phyloP scores from a whole-genome alignment of 1,139 yeast genomes.

The Yamadazyma diddensiae region DNA sequence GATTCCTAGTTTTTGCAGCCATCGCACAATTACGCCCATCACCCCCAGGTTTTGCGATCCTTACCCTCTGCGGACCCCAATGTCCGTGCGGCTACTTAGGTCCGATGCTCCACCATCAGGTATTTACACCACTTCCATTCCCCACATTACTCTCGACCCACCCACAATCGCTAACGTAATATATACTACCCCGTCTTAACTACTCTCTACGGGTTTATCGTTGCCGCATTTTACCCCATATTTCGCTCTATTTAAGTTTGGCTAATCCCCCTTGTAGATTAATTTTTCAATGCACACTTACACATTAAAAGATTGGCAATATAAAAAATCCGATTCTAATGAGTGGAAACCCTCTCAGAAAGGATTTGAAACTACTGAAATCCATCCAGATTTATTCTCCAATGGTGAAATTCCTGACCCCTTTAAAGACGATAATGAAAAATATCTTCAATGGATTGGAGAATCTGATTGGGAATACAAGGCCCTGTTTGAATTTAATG shows the following conservation, averaged over 20 bases:
- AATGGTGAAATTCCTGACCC: slow-evolving; percentile 42
- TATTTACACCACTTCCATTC: too few relatives aligned
- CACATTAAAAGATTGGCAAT: slow-evolving; percentile 12
- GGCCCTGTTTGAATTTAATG: slow-evolving; percentile 14
- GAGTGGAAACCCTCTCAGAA: slow-evolving; percentile 11
- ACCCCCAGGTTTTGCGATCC: too few relatives aligned
- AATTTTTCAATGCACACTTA: not conserved
- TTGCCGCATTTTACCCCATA: not conserved
- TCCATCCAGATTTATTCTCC: slow-evolving; percentile 36
- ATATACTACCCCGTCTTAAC: too few relatives aligned
- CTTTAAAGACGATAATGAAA: slow-evolving; percentile 38
- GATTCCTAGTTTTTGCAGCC: too few relatives aligned
- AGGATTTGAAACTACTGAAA: slow-evolving; percentile 20
- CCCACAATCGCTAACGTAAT: too few relatives aligned
- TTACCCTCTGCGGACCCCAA: too few relatives aligned
- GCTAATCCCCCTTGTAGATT: not conserved
- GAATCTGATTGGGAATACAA: slow-evolving; percentile 41
- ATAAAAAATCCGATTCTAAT: slow-evolving; percentile 8
- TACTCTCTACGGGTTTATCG: too few relatives aligned
- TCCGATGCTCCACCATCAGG: too few relatives aligned
- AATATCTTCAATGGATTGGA: slow-evolving; percentile 46
- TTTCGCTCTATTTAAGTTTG: not conserved
- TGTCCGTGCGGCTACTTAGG: too few relatives aligned
- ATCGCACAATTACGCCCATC: too few relatives aligned
- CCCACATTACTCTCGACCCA: too few relatives aligned